Evolutionary conservation across 2,329 filamentous ascomycete species (phyloP), one percentile per base, ranked within the genome.

Genomic region (Zarea fungicola): DNA sequence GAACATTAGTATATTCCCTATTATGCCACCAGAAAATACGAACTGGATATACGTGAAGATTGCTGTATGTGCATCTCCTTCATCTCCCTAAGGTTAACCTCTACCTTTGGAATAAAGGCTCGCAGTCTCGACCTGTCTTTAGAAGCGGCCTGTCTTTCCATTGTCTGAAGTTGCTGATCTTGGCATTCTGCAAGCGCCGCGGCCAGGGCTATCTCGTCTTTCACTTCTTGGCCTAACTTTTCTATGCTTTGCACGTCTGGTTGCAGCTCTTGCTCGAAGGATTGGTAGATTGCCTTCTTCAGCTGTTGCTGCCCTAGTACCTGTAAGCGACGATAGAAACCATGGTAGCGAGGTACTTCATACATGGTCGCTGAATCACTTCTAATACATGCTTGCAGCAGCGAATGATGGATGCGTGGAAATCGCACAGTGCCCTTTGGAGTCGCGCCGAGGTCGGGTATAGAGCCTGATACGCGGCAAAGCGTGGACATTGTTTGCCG

Each of bases 341-440:
- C 3, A 18, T 8, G 18, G 4, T 14, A 5, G 16, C 19, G 5
- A n/a, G n/a, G n/a, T n/a, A n/a, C n/a, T n/a, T n/a, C n/a, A 13
- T 40, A 40, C 37, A 40, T 40, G 37, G n/a, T 9, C 56, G 49
- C 47, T 58, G 59, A 3, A 60, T 48, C 2, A 54, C 53, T 42
- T 60, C 50, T 6, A 71, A 32, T 10, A 60, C 54, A 29, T 64
- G 61, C 22, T 56, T 62, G 51, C 66, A 71, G 41, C 65, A 68
- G 0, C 55, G 53, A 23, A 72, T 53, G 3, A 71, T 61, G 0
- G 61, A 58, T 0, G 66, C 62, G 34, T 70, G 58, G 40, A 71
- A 70, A 7, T 55, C 50, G 35, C 57, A 62, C 7, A 72, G 54
- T 2, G 65, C n/a, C n/a, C n/a, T 19, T 18, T 41, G 23, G 6